Conservation (phyloP, 208 protist species). For the Wallacemonas sp. region DNA sequence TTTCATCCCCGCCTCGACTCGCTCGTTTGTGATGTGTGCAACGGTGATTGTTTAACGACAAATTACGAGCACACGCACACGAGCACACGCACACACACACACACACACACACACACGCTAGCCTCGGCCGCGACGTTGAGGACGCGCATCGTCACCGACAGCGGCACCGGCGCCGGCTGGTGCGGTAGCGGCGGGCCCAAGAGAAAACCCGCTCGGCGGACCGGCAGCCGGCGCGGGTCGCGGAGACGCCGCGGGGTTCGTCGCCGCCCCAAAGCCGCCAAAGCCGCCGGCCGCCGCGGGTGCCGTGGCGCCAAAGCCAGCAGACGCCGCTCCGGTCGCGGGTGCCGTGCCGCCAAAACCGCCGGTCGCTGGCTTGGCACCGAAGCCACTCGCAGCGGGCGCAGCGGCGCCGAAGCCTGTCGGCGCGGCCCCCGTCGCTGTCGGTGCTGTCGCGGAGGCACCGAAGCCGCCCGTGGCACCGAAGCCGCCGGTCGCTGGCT, state of each 20-base stretch:
- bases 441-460: no score
- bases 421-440: no score
- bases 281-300: slow-evolving; percentile 15
- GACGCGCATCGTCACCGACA: slow-evolving; percentile 13
- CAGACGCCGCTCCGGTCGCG: slow-evolving; percentile 10
- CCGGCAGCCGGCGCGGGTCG: neutral
- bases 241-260: slow-evolving; percentile 14
- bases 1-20: no score
- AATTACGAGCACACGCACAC: no score
- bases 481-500: slow-evolving; percentile 1
- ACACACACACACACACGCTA: slow-evolving; percentile 13
- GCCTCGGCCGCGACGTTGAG: slow-evolving; percentile 18
- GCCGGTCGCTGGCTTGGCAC: slow-evolving; percentile 13
- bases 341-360: slow-evolving; percentile 14
- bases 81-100: no score
- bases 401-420: slow-evolving; percentile 4
- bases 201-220: slow-evolving; percentile 9
- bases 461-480: slow-evolving; percentile 24
- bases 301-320: slow-evolving; percentile 8
- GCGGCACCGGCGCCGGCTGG: neutral
- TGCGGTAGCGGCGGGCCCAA: slow-evolving; percentile 8
- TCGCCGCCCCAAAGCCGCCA: slow-evolving; percentile 15
- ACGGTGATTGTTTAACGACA: no score
- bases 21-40: no score
- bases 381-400: slow-evolving; percentile 24